A percentile compares a stretch with the other conserved stretches of the same genome.
Conservation (phyloP, 495 filamentous ascomycete genomes). For the Neurospora sp. region DNA sequence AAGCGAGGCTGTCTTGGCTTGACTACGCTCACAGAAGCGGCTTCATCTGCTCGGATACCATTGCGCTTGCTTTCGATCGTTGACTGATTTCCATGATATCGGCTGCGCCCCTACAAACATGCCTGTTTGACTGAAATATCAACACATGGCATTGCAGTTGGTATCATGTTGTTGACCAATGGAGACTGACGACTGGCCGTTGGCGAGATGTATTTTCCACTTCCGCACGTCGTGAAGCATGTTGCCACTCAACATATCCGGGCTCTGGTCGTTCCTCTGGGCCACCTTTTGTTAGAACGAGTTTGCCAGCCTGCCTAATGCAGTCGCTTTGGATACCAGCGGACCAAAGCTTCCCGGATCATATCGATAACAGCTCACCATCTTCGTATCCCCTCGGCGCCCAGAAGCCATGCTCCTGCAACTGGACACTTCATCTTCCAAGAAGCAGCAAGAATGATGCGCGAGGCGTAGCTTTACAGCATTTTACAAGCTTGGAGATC, state of each 20-base stretch:
- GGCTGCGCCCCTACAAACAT: too few relatives aligned
- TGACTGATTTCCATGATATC: too few relatives aligned
- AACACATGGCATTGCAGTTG: neutral
- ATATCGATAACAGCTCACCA: too few relatives aligned
- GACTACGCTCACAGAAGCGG: too few relatives aligned
- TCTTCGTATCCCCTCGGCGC: neutral
- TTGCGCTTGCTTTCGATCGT: too few relatives aligned
- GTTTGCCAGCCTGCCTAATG: too few relatives aligned
- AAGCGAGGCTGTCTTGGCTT: too few relatives aligned
- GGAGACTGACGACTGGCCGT: neutral
- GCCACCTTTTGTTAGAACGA: neutral
- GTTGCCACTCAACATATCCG: neutral
- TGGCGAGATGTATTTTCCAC: neutral
- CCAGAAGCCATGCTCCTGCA: neutral
- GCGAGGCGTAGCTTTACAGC: neutral
- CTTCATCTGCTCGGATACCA: too few relatives aligned
- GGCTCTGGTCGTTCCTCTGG: neutral
- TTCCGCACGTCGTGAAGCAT: neutral
- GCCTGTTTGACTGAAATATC: too few relatives aligned
- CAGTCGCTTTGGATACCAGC: too few relatives aligned
- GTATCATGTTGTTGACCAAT: neutral
- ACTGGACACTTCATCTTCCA: neutral
- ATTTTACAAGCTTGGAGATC: neutral
- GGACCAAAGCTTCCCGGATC: too few relatives aligned
- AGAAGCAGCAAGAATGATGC: neutral